These are phyloP conservation scores for Akanthomyces uredinophilus DNA, from an alignment of 2,329 filamentous ascomycete genomes.

Conservation along the genomic window DNA sequence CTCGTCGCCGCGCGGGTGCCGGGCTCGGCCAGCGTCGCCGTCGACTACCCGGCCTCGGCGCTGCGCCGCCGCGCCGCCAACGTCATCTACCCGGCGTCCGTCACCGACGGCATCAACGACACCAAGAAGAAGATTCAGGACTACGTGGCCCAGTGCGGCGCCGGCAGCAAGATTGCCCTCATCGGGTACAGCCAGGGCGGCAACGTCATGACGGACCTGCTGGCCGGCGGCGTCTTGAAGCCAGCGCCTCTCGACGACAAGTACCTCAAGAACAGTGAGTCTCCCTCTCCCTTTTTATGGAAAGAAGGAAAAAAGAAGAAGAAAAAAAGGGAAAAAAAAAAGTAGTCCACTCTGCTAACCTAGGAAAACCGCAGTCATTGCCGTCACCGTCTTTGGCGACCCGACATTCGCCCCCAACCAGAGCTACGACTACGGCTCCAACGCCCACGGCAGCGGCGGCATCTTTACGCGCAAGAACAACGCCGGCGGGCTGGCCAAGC, in stretches of 20 bases:
- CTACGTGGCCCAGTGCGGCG: slow-evolving; percentile 14
- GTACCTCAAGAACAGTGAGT: slow-evolving; percentile 15
- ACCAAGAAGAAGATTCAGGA: slow-evolving; percentile 14
- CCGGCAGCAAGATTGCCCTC: slow-evolving; percentile 12
- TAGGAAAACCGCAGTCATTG: slow-evolving; percentile 6
- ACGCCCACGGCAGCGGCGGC: slow-evolving; percentile 10
- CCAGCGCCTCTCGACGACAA: slow-evolving; percentile 12
- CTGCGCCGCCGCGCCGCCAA: background rate
- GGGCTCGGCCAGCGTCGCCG: slow-evolving; percentile 14
- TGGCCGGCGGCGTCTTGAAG: slow-evolving; percentile 15
- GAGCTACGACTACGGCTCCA: slow-evolving; percentile 14
- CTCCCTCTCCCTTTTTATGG: too few relatives aligned
- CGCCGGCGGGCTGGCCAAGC: slow-evolving; percentile 13
- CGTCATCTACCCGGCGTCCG: slow-evolving; percentile 13
- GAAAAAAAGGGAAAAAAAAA: background rate
- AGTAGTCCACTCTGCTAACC: background rate
- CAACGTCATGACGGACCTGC: slow-evolving; percentile 16
- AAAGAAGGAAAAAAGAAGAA: too few relatives aligned
- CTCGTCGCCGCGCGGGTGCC: slow-evolving; percentile 11
- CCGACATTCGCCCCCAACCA: slow-evolving; percentile 15
- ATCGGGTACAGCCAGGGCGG: slow-evolving; percentile 16
- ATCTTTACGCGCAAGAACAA: slow-evolving; percentile 13
- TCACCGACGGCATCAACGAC: slow-evolving; percentile 13
- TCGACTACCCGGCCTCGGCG: slow-evolving; percentile 15
- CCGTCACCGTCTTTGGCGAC: slow-evolving; percentile 16